Evolutionary conservation across 345 rosid species (phyloP), one percentile per base, ranked within the genome.

Genomic region (Viola odorata): DNA sequence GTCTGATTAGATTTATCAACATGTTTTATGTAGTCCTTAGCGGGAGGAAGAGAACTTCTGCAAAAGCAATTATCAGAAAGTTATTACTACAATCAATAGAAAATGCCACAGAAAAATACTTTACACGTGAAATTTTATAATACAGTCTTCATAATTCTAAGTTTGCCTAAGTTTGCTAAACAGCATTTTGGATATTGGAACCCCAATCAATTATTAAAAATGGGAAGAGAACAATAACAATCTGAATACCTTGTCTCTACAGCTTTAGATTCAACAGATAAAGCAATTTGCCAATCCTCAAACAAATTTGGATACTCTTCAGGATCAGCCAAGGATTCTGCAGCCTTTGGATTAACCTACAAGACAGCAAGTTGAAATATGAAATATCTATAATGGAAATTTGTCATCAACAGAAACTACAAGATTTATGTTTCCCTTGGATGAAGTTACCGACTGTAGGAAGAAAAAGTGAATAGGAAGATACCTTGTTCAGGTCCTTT

Each of bases 271-370:
- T 95, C 99, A 5, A 95, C 81, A 52, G 97, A 85, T 58, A 91
- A 83, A 48, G 95, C 91, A 65, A 88, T 81, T 82, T 91, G 96
- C 99, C 97, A 88, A 84, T 95, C 95, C 58, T 95, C 97, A 82
- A 95, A 95, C 70, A 95, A 61, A 78, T 95, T 95, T 55, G 97
- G 77, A 75, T 95, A 95, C 82, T 95, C 99, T 69, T 82, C 91
- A 69, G 97, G 96, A 81, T 95, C 99, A 7, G 99, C 97, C 80
- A 95, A 76, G 64, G 97, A 91, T 67, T 95, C 99, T 50, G 99
- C 96, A 45, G 99, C 99, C 74, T 91, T 91, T 58, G 97, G 82
- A 77, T 95, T 95, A 61, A 95, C 86, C 99, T 95, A 82, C 54
- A 15, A 53, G 36, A 40, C 50, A 63, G 44, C 16, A 64, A 47